phyloP scores from a whole-genome alignment of 2,329 filamentous ascomycete genomes.

The Xylaria hypoxylon region DNA sequence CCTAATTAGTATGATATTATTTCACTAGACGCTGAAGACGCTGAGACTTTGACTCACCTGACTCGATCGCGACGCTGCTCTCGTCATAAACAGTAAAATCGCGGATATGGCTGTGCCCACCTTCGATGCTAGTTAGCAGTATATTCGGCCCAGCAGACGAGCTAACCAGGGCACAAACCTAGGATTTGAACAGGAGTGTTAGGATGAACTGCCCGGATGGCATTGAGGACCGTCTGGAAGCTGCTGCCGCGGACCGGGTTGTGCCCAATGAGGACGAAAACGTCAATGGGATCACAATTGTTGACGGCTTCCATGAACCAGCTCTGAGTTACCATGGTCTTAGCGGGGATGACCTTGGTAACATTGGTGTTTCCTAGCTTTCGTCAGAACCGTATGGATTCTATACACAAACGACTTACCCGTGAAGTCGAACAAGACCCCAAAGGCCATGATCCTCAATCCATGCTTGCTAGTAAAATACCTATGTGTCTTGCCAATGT shows the following conservation, averaged over 20 bases:
- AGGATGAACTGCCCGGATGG: conserved; percentile 68
- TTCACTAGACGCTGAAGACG: not conserved
- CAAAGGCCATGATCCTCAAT: conserved; percentile 59
- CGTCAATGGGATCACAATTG: conserved; percentile 65
- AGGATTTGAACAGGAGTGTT: conserved; percentile 73
- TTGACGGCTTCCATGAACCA: conserved; percentile 72
- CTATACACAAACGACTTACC: conserved; percentile 51
- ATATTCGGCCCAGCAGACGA: not conserved
- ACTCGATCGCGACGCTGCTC: conserved; percentile 70
- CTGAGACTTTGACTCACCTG: conserved; percentile 47
- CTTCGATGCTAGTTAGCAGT: conserved; percentile 47
- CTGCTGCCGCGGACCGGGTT: conserved; percentile 67
- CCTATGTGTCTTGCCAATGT: conserved; percentile 58
- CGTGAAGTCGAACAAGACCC: conserved; percentile 60
- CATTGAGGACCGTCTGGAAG: conserved; percentile 61
- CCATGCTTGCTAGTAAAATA: conserved; percentile 59
- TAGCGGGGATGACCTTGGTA: conserved; percentile 68
- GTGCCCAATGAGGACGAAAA: conserved; percentile 73
- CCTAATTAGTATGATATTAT: conserved; percentile 12
- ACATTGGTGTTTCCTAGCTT: conserved; percentile 67
- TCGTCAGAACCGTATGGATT: conserved; percentile 41
- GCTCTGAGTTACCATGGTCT: conserved; percentile 61
- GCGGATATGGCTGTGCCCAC: conserved; percentile 73
- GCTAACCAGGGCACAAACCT: conserved; percentile 35
- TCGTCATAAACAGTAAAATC: conserved; percentile 74